Evolutionary conservation across 1,284 basidiomycete genomes (phyloP).

Genomic region (Ustilago sp.): DNA sequence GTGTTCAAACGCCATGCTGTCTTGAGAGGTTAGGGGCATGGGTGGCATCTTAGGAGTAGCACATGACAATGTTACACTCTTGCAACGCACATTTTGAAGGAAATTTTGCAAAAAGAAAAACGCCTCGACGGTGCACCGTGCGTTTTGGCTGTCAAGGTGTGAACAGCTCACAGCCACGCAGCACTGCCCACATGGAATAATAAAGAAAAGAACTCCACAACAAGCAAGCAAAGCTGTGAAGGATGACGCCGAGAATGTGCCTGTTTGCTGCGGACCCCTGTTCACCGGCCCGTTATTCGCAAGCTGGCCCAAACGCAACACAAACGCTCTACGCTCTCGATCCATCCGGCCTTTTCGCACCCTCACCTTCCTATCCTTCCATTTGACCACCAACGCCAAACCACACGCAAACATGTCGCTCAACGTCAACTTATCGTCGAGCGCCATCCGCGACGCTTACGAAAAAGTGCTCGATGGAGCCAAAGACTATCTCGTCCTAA

Average conservation of each 20-base stretch:
- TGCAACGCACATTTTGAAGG: background rate
- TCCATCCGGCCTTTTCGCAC: background rate
- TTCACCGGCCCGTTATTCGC: background rate
- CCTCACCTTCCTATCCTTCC: background rate
- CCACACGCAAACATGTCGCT: slow-evolving; percentile 62
- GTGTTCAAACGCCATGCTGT: too few relatives aligned
- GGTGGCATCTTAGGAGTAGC: background rate
- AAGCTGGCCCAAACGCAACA: slow-evolving; percentile 5
- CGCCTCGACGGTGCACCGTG: slow-evolving; percentile 9
- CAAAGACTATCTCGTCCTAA: slow-evolving; percentile 87
- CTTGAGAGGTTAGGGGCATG: background rate
- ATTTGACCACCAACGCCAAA: background rate
- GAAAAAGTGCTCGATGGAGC: slow-evolving; percentile 70
- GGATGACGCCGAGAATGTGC: slow-evolving; percentile 6
- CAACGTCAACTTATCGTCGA: slow-evolving; percentile 78
- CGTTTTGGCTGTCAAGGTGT: background rate
- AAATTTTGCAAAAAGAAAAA: background rate
- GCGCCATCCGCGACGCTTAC: slow-evolving; percentile 72
- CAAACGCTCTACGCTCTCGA: background rate
- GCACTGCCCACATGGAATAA: background rate
- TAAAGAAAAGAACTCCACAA: background rate
- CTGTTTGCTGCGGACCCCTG: background rate
- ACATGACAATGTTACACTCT: background rate
- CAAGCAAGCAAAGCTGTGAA: background rate
- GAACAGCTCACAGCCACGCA: slow-evolving; percentile 35